Evolutionary conservation across 2,329 filamentous ascomycete species (phyloP).

Genomic region (Aureobasidium melanogenum): DNA sequence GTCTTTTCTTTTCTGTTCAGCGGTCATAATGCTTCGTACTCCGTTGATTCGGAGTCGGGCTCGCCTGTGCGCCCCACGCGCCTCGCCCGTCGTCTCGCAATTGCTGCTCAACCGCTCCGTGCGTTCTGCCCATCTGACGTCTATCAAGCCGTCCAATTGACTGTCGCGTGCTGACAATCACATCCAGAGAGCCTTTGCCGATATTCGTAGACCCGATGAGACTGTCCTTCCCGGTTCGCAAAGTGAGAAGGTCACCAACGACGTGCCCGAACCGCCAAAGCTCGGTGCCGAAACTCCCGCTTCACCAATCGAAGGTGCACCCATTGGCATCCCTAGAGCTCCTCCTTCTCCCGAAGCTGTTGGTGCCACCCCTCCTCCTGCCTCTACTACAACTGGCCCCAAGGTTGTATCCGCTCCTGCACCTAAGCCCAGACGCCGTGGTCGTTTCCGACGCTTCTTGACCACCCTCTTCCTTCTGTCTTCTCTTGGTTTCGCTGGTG

Average conservation of each 20-base stretch:
- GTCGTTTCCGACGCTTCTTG: conserved; percentile 67
- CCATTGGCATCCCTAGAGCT: conserved; percentile 18
- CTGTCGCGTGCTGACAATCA: not conserved
- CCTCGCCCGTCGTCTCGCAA: conserved; percentile 11
- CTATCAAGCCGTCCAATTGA: not conserved
- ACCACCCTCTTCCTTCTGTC: conserved; percentile 69
- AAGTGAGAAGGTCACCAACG: conserved; percentile 21
- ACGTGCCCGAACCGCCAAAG: conserved; percentile 24
- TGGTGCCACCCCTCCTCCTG: conserved; percentile 21
- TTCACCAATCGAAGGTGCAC: conserved; percentile 13
- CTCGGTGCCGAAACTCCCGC: conserved; percentile 16
- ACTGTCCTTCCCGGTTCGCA: conserved; percentile 26
- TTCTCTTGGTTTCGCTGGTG: conserved; percentile 71
- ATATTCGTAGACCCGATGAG: conserved; percentile 23
- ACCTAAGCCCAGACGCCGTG: conserved; percentile 52
- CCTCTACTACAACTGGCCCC: conserved; percentile 16
- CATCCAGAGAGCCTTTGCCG: conserved; percentile 23
- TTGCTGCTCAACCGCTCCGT: conserved; percentile 15
- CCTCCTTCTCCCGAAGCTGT: conserved; percentile 16
- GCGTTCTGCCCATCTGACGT: not conserved
- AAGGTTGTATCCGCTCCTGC: conserved; percentile 34
- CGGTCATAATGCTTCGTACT: conserved; percentile 16
- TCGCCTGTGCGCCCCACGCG: conserved; percentile 6
- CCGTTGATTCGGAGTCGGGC: conserved; percentile 15
- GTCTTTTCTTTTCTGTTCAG: conserved; percentile 1